Evolutionary conservation across 176 grass and related monocot genomes (phyloP).

Genomic region (Tuctoria greenei): DNA sequence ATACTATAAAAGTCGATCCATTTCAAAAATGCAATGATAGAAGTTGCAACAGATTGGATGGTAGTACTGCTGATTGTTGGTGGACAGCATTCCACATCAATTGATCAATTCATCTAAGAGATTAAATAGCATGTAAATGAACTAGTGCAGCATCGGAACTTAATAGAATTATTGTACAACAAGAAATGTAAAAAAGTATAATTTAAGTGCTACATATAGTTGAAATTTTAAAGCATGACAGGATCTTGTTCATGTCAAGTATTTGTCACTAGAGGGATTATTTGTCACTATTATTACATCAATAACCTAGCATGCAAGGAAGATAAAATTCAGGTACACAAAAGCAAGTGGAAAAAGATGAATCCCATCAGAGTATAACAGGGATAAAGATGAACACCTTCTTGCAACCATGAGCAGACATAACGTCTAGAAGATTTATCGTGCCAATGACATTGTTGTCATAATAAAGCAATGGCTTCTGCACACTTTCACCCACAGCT

Average conservation of each 20-base stretch:
- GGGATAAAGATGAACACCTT: constrained; percentile 51
- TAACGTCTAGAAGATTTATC: constrained; percentile 85
- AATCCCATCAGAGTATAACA: background rate
- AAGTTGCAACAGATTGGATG: background rate
- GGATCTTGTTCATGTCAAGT: background rate
- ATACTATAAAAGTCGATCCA: background rate
- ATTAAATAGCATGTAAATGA: background rate
- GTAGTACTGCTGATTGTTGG: constrained; percentile 8
- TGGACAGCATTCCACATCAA: background rate
- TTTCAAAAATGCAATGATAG: background rate
- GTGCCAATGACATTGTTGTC: constrained; percentile 79
- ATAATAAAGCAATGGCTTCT: constrained; percentile 91
- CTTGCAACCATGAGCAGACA: constrained; percentile 77
- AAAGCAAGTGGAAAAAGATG: background rate
- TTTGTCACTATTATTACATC: background rate
- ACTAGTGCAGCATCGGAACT: background rate
- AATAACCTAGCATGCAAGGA: constrained; percentile 1
- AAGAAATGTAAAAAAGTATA: background rate
- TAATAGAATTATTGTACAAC: constrained; percentile 15
- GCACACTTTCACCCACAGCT: constrained; percentile 82
- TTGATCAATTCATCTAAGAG: background rate
- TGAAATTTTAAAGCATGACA: background rate
- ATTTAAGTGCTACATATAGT: no score
- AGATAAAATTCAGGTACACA: constrained; percentile 30
- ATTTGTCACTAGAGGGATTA: background rate